Evolutionary conservation across 805 yeast genomes (phyloP).

Genomic region (Metschnikowia borealis): DNA sequence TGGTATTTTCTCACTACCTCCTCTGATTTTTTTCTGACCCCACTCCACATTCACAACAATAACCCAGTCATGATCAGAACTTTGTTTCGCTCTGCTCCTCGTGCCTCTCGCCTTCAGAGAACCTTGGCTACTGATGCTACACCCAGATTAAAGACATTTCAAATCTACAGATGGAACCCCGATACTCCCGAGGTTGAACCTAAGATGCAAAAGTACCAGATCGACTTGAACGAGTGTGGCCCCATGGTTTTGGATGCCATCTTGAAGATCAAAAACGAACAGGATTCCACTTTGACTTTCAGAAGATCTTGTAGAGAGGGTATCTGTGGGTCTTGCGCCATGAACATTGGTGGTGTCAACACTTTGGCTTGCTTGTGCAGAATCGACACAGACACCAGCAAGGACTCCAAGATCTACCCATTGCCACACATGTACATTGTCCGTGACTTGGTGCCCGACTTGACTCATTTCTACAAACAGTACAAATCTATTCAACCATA

Average conservation of each 20-base stretch:
- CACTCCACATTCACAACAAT: constrained; percentile 1
- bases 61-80: constrained; percentile 14
- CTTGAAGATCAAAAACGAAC: constrained; percentile 92
- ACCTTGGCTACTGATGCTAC: constrained; percentile 37
- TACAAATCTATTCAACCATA: constrained; percentile 97
- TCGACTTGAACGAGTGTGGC: constrained; percentile 89
- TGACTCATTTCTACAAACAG: constrained; percentile 96
- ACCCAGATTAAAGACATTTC: constrained; percentile 73
- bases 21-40: not conserved
- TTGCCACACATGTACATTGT: constrained; percentile 98
- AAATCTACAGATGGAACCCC: constrained; percentile 97
- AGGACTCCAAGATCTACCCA: constrained; percentile 87
- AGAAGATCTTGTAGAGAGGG: constrained; percentile 99
- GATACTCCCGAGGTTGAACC: constrained; percentile 95
- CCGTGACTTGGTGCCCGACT: constrained; percentile 94
- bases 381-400: constrained; percentile 73
- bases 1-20: not conserved
- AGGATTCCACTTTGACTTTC: constrained; percentile 91
- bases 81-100: constrained; percentile 14
- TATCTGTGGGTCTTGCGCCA: constrained; percentile 98
- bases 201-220: constrained; percentile 70
- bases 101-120: constrained; percentile 14
- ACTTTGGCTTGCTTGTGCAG: constrained; percentile 95
- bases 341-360: constrained; percentile 98
- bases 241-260: constrained; percentile 98